Evolutionary conservation across 768 basidiomycete genomes (phyloP).

Genomic region (Steccherinum ochraceum): DNA sequence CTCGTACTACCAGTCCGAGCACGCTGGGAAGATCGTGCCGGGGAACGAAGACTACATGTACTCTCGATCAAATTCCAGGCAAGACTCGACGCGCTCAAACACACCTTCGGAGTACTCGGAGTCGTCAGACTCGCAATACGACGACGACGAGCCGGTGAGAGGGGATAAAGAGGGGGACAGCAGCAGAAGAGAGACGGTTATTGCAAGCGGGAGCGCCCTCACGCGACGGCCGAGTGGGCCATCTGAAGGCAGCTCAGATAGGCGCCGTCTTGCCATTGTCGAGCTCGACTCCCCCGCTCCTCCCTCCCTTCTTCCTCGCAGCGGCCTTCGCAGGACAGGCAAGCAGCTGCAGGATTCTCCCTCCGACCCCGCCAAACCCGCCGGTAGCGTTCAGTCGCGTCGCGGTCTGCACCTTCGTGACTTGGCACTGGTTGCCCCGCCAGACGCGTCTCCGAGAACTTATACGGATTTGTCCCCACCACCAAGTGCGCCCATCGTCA

Average conservation of each 20-base stretch:
- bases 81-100: conserved; percentile 37
- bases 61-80: conserved; percentile 1
- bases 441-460: conserved; percentile 51
- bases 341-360: conserved; percentile 1
- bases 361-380: not conserved
- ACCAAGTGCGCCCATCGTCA: conserved; percentile 34
- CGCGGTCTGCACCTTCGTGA: conserved; percentile 28
- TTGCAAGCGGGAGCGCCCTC: conserved; percentile 20
- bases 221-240: conserved; percentile 44
- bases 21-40: conserved; percentile 27
- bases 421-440: conserved; percentile 66
- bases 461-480: conserved; percentile 52
- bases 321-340: conserved; percentile 8
- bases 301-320: conserved; percentile 13
- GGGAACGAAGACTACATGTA: not conserved
- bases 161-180: not conserved
- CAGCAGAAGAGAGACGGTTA: conserved; percentile 4
- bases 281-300: conserved; percentile 41
- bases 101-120: conserved; percentile 41
- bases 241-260: conserved; percentile 56
- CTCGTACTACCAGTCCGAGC: conserved; percentile 51
- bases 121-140: conserved; percentile 1
- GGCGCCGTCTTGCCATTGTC: conserved; percentile 62
- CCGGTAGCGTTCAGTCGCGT: conserved; percentile 8
- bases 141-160: conserved; percentile 2